A percentile compares a stretch with the other conserved stretches of the same genome.
Conservation (phyloP, 129 eudicot species). For the Escallonia rubra region DNA sequence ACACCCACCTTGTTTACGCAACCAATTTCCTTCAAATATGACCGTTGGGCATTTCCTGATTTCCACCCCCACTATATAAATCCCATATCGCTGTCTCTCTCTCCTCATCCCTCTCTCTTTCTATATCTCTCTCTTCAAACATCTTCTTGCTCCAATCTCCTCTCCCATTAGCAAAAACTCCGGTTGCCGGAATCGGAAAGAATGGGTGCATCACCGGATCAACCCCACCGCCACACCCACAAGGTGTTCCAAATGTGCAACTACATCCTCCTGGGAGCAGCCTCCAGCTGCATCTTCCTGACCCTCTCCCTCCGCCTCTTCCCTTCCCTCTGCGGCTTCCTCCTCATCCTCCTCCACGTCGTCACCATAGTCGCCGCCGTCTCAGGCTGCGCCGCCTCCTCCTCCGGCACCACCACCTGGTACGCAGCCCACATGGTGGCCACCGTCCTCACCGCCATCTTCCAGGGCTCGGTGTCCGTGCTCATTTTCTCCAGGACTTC, state of each 20-base stretch:
- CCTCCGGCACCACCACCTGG: slow-evolving; percentile 37
- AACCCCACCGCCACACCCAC: slow-evolving; percentile 54
- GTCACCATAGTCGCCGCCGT: slow-evolving; percentile 48
- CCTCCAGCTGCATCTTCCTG: slow-evolving; percentile 89
- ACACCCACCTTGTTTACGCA: too few relatives aligned
- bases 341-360: slow-evolving; percentile 53
- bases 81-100: too few relatives aligned
- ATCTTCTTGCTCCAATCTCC: too few relatives aligned
- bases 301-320: slow-evolving; percentile 86
- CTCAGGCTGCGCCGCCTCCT: slow-evolving; percentile 48
- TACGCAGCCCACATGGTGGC: slow-evolving; percentile 77
- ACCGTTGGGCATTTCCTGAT: too few relatives aligned
- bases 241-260: slow-evolving; percentile 66
- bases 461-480: slow-evolving; percentile 68
- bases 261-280: slow-evolving; percentile 80
- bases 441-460: slow-evolving; percentile 68
- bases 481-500: slow-evolving; percentile 46
- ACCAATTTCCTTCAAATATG: too few relatives aligned
- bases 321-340: slow-evolving; percentile 51
- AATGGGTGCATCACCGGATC: too few relatives aligned
- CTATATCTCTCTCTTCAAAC: too few relatives aligned
- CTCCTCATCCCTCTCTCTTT: too few relatives aligned
- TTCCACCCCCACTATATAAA: too few relatives aligned
- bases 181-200: too few relatives aligned
- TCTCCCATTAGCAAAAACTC: too few relatives aligned